Base-by-base conservation (phyloP, 306 rosid genomes). In the Luffa aegyptiaca region DNA sequence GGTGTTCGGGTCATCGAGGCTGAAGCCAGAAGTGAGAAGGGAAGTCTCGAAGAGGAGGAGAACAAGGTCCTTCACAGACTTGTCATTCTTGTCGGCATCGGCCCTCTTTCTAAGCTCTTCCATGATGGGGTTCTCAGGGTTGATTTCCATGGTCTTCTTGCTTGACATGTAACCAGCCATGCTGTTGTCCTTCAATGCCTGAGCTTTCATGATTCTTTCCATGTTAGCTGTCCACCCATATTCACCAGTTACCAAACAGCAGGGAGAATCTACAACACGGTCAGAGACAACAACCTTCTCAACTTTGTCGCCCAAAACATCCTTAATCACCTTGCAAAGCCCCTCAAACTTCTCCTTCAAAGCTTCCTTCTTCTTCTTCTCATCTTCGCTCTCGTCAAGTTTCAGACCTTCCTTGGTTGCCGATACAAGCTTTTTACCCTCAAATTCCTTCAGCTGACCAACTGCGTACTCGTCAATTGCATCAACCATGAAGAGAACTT, bases 131-230 rank as follows among this genome's bases (percentile, higher is more conserved):
- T 94, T 94, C 82, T 94, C 98, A 0, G 98, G 98, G 84, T 94
- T 94, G 68, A 94, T 92, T 84, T 94, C 98, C 98, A 94, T 90
- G 1, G 98, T 94, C 89, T 94, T 94, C 96, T 94, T 94, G 89
- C 91, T 86, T 0, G 97, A 92, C 98, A 94, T 94, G 88, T 94
- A 94, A 0, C 98, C 98, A 8, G 96, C 96, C 97, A 92, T 94
- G 82, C 91, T 94, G 84, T 71, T 94, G 80, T 94, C 98, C 85
- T 97, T 90, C 84, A 94, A 77, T 11, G 98, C 98, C 64, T 94
- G 98, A 0, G 98, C 98, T 58, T 94, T 94, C 98, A 94, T 94
- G 42, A 94, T 94, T 80, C 98, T 90, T 79, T 83, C 85, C 83
- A 79, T 83, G 45, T 83, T 83, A 13, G 85, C 83, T 14, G 85